Base-by-base conservation (phyloP, 176 grass and related monocot genomes). In the Elaeis guineensis region DNA sequence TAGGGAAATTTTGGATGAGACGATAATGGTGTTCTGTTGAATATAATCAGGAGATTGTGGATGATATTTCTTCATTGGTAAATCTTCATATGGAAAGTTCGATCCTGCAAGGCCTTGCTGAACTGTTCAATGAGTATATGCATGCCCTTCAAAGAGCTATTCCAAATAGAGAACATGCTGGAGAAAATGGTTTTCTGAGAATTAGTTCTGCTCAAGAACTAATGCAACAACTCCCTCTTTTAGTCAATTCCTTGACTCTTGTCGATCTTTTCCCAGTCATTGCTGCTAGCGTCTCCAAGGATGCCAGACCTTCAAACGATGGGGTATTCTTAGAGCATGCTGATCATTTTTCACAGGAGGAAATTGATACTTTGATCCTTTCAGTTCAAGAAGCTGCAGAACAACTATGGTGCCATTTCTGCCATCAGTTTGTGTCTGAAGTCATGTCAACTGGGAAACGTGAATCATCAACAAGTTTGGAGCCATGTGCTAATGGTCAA, bases 211-310 rank as follows among this genome's bases (percentile, higher is more conserved):
- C 57, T 30, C 60, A 70, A 2, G 63, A 19, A 21, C 52, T 74
- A 55, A 61, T 54, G 72, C 51, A 65, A 72, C 82, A 72, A 30
- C 53, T 88, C 59, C 76, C 80, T 54, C 29, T 79, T 26, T 54
- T 88, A 5, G 68, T 83, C 76, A 88, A 73, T 30, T 83, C 67
- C 69, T 54, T 68, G 3, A 79, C 72, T 8, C 14, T 88, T 52
- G 58, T 79, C 1, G 66, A 75, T 61, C 65, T 88, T 52, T 72
- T 83, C 17, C 85, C 76, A 5, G 4, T 58, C 59, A 61, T 88
- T 16, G 63, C 68, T 16, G 63, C 48, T 20, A 25, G 49, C 12
- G 17, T 69, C 58, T 76, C 68, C 62, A 49, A 6, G 17, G 18
- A 1, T 30, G 7, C 5, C 4, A 21, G 15, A 32, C 15, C 32